Percentiles rank a stretch among this genome's conserved stretches.
These are phyloP conservation scores for Rhododendron molle DNA, from an alignment of 148 eudicot species.

Conservation along the genomic window DNA sequence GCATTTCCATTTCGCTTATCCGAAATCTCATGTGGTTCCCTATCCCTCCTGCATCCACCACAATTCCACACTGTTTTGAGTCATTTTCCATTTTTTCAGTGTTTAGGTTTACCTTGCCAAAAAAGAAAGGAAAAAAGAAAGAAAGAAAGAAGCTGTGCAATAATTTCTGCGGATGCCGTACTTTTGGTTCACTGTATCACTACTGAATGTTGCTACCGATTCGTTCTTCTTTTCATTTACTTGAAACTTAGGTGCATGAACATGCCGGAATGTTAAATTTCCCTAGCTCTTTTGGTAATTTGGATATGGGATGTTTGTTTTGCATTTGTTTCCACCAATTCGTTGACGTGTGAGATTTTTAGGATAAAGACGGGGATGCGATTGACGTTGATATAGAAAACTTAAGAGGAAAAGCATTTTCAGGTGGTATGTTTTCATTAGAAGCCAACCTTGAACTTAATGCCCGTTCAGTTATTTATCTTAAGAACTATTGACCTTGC, in stretches of 20 bases:
- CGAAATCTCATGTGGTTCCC: background rate
- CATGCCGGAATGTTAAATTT: background rate
- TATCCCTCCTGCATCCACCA: background rate
- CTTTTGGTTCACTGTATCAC: background rate
- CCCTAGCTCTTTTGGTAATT: background rate
- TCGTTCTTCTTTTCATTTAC: background rate
- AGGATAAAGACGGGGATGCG: constrained; percentile 61
- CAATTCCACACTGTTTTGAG: background rate
- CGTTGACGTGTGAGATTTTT: constrained; percentile 3
- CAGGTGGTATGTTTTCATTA: constrained; percentile 21
- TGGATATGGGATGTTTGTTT: background rate
- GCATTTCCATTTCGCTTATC: background rate
- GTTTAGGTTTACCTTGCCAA: background rate
- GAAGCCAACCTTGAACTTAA: constrained; percentile 7
- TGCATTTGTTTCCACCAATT: background rate
- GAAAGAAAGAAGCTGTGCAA: background rate
- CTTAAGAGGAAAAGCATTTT: constrained; percentile 45
- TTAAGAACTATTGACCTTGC: constrained; percentile 5
- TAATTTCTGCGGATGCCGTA: background rate
- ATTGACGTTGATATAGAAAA: constrained; percentile 48
- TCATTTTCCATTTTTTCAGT: background rate
- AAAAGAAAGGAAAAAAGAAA: too few species aligned
- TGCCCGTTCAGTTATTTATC: background rate
- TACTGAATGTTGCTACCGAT: background rate
- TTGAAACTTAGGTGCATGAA: background rate